phyloP scores from a whole-genome alignment of 768 basidiomycete genomes.

The Russula lepida region DNA sequence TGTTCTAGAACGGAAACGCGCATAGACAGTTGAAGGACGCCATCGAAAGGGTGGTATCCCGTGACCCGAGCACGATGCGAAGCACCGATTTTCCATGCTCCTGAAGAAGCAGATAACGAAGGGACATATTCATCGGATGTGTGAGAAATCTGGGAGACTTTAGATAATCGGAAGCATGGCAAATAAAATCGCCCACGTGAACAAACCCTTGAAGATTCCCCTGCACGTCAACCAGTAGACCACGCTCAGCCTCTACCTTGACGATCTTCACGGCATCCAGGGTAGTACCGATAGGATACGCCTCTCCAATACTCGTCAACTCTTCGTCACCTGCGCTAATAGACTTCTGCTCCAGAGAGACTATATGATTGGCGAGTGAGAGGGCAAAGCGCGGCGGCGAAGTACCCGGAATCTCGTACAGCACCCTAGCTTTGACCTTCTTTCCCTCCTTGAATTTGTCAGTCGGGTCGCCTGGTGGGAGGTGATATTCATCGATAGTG shows the following conservation, averaged over 20 bases:
- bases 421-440: constrained; percentile 74
- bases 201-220: constrained; percentile 69
- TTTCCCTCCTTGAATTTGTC: constrained; percentile 52
- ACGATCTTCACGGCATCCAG: constrained; percentile 67
- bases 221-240: constrained; percentile 61
- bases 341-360: constrained; percentile 42
- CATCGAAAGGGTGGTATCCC: constrained; percentile 79
- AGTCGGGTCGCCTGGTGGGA: constrained; percentile 38
- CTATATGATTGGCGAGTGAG: constrained; percentile 62
- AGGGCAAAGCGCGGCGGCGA: constrained; percentile 82
- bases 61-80: constrained; percentile 80
- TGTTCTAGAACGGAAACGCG: constrained; percentile 77
- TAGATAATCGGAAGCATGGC: constrained; percentile 2
- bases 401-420: constrained; percentile 65
- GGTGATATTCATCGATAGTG: constrained; percentile 76
- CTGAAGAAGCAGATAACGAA: constrained; percentile 57
- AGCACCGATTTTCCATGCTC: constrained; percentile 73
- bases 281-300: constrained; percentile 65
- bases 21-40: constrained; percentile 79
- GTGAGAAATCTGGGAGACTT: constrained; percentile 71
- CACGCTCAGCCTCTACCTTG: constrained; percentile 73
- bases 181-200: constrained; percentile 52
- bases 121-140: constrained; percentile 86
- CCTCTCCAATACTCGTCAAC: constrained; percentile 36
- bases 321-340: constrained; percentile 22